Percentiles rank a stretch among this genome's conserved stretches.
Conservation (phyloP, 164 flowering plant species). For the Macadamia integrifolia region DNA sequence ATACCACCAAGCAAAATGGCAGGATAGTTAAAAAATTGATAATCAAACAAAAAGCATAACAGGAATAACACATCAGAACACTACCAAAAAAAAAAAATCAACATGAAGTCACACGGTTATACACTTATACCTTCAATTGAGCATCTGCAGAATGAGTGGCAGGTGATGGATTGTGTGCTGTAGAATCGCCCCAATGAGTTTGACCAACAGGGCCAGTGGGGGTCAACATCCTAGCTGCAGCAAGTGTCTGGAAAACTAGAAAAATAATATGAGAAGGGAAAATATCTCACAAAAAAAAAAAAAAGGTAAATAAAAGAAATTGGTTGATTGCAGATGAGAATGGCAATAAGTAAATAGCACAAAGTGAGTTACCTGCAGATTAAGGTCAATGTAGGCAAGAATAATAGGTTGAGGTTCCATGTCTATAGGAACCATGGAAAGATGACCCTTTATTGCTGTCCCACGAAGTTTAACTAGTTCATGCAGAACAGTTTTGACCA, state of each 20-base stretch:
- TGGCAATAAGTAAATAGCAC: not conserved
- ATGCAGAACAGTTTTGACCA: constrained; percentile 98
- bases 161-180: constrained; percentile 65
- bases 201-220: constrained; percentile 88
- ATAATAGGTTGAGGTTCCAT: constrained; percentile 97
- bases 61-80: not conserved
- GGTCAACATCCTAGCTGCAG: constrained; percentile 97
- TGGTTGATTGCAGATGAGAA: not conserved
- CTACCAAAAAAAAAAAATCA: not conserved
- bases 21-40: not conserved
- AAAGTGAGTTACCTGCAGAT: constrained; percentile 70
- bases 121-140: constrained; percentile 69
- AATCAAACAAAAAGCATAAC: not conserved
- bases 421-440: constrained; percentile 98
- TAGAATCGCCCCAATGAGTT: constrained; percentile 92
- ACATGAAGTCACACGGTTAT: not conserved
- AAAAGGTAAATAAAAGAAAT: not conserved
- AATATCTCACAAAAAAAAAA: not conserved
- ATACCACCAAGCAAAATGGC: not conserved
- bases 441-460: constrained; percentile 94
- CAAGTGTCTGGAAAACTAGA: constrained; percentile 64
- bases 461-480: constrained; percentile 98
- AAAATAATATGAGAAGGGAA: not conserved
- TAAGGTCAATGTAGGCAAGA: constrained; percentile 96
- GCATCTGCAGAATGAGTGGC: constrained; percentile 91